These are phyloP conservation scores for Naganishia vaughanmartiniae DNA, from an alignment of 768 basidiomycete species.

Conservation along the genomic window DNA sequence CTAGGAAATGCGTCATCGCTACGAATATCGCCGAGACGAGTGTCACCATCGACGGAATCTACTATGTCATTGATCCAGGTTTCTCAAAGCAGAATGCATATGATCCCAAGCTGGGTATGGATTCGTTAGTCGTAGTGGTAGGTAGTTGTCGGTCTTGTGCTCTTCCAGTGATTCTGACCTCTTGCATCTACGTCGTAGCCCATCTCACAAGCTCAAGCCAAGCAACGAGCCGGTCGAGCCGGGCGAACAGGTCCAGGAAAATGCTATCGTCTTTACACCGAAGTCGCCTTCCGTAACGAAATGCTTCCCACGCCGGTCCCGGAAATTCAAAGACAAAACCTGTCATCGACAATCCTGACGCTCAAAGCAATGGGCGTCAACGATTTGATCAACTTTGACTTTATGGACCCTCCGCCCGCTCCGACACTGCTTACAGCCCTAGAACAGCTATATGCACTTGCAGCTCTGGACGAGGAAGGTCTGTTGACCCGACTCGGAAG, in stretches of 20 bases:
- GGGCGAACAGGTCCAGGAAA: constrained; percentile 98
- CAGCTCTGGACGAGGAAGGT: constrained; percentile 95
- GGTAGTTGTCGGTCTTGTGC: constrained; percentile 29
- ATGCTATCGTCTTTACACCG: constrained; percentile 95
- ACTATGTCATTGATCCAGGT: constrained; percentile 97
- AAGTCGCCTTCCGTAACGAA: constrained; percentile 96
- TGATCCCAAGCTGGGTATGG: constrained; percentile 95
- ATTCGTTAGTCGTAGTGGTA: constrained; percentile 89
- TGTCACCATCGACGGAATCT: constrained; percentile 96
- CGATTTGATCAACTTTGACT: constrained; percentile 94
- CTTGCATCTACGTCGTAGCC: constrained; percentile 54
- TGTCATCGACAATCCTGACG: constrained; percentile 87
- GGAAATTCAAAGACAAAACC: constrained; percentile 87
- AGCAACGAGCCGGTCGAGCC: constrained; percentile 91
- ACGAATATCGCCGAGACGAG: constrained; percentile 99
- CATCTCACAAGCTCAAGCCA: constrained; percentile 96
- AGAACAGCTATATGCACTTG: constrained; percentile 89
- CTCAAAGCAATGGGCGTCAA: constrained; percentile 99
- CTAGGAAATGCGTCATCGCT: constrained; percentile 99
- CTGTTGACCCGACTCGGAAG: constrained; percentile 87
- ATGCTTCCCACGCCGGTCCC: constrained; percentile 98
- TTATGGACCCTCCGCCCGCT: constrained; percentile 98
- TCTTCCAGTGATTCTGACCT: neutral
- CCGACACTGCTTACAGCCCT: constrained; percentile 95
- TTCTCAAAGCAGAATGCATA: constrained; percentile 99